Evolutionary conservation across 768 basidiomycete species (phyloP).

Genomic region (Podaxis sp.): DNA sequence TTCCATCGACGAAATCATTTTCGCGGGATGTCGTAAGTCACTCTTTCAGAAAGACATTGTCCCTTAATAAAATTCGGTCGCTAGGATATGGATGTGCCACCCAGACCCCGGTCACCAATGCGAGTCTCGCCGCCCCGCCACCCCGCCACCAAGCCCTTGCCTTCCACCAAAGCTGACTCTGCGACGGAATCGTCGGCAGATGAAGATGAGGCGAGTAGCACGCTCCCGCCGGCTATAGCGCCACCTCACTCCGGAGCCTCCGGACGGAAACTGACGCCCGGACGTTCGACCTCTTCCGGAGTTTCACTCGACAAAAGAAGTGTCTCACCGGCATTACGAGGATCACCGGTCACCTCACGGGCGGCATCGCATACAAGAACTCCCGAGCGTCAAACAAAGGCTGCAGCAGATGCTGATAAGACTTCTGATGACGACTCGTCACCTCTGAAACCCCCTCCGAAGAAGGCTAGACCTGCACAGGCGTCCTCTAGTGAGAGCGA

Average conservation of each 20-base stretch:
- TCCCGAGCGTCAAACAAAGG: neutral
- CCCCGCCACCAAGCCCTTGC: neutral
- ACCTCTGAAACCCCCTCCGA: constrained; percentile 38
- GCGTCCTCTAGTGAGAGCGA: constrained; percentile 51
- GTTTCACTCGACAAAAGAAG: neutral
- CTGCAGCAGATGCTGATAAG: constrained; percentile 6
- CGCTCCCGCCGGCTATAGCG: neutral
- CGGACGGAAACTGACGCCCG: neutral
- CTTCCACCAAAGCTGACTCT: constrained; percentile 33
- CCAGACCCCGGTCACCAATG: neutral
- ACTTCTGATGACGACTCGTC: constrained; percentile 13
- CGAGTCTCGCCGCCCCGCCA: neutral
- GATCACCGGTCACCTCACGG: neutral
- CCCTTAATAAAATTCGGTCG: neutral
- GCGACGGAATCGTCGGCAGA: constrained; percentile 45
- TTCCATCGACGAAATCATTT: constrained; percentile 12
- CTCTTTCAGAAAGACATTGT: neutral
- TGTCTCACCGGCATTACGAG: neutral
- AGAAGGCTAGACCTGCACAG: constrained; percentile 47
- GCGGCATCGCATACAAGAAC: neutral
- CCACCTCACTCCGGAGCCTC: neutral
- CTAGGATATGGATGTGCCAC: neutral
- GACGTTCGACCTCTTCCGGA: neutral
- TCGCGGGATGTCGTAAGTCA: constrained; percentile 2
- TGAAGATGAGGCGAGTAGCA: neutral